Base-by-base conservation (phyloP, 306 rosid genomes). In the Spatholobus suberectus region DNA sequence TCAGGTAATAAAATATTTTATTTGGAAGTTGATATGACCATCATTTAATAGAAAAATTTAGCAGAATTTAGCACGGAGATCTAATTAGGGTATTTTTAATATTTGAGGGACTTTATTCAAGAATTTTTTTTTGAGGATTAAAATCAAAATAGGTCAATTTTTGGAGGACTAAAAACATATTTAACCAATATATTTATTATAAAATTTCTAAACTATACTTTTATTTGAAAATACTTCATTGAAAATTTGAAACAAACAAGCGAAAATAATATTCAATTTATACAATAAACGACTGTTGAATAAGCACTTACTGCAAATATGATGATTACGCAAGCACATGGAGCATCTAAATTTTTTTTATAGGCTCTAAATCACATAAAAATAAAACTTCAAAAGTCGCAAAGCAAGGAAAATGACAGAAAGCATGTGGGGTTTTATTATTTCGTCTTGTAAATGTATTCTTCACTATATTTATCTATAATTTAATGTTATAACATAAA, bases 351-450 rank as follows among this genome's bases (percentile, higher is more conserved):
- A n/a, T n/a, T n/a, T n/a, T n/a, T n/a, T n/a, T n/a, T n/a, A n/a
- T n/a, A n/a, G n/a, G n/a, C n/a, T n/a, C n/a, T n/a, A n/a, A 38
- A 57, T 61, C 54, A n/a, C 46, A 23, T 57, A 24, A 34, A 54
- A 18, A 15, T 26, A 41, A 12, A 40, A 11, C 35, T 40, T 63
- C 9, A 47, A 15, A 63, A 27, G 21, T 26, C 3, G 41, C 5
- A 27, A 4, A 62, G 41, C 38, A 51, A 49, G 23, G 8, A 23
- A 61, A 78, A 14, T 34, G 2, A 80, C 37, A 47, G 2, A 15
- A 20, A 58, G 76, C 82, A 75, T 67, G 79, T 80, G 82, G 84
- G 82, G 66, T 58, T 75, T 13, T 27, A 29, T 75, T 68, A 63
- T 75, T 85, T 67, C 14, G 79, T 69, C 62, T 68, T 66, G 21